Percentiles rank a stretch among this genome's conserved stretches.
Evolutionary conservation across 106 monocot genomes (phyloP).

Genomic region (Dioscorea dumetorum): DNA sequence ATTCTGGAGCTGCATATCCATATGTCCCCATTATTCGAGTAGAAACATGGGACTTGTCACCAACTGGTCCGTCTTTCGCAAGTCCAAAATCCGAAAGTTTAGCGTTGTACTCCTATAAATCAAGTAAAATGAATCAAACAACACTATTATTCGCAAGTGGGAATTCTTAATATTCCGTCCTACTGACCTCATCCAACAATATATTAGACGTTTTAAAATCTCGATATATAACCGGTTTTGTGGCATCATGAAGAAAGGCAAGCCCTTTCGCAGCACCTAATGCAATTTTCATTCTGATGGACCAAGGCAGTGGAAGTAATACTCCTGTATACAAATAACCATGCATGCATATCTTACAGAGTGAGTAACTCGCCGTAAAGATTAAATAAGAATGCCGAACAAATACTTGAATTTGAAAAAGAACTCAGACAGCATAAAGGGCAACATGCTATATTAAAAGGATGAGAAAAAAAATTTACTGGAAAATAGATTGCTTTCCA

Average conservation of each 20-base stretch:
- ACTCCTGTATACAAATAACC: constrained; percentile 19
- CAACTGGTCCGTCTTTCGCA: constrained; percentile 55
- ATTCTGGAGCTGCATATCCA: constrained; percentile 59
- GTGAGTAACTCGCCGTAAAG: too few relatives aligned
- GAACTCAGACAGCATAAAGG: too few relatives aligned
- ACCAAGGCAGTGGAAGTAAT: constrained; percentile 43
- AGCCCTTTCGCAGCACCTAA: constrained; percentile 63
- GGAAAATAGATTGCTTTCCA: constrained; percentile 44
- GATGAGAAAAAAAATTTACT: constrained; percentile 1
- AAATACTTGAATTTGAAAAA: too few relatives aligned
- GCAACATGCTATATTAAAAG: background rate
- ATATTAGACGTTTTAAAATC: constrained; percentile 72
- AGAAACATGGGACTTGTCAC: constrained; percentile 55
- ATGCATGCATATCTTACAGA: too few relatives aligned
- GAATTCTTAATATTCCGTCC: background rate
- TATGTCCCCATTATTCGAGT: constrained; percentile 56
- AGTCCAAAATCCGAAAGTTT: constrained; percentile 61
- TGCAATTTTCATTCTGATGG: constrained; percentile 56
- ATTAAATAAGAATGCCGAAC: too few relatives aligned
- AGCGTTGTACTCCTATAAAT: constrained; percentile 43
- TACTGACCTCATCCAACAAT: constrained; percentile 46
- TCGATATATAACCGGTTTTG: constrained; percentile 59
- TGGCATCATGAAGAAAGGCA: constrained; percentile 68
- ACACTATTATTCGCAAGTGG: background rate
- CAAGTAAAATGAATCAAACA: background rate